Conservation (phyloP, 2,329 filamentous ascomycete species). For the Hypoxylon sp. region DNA sequence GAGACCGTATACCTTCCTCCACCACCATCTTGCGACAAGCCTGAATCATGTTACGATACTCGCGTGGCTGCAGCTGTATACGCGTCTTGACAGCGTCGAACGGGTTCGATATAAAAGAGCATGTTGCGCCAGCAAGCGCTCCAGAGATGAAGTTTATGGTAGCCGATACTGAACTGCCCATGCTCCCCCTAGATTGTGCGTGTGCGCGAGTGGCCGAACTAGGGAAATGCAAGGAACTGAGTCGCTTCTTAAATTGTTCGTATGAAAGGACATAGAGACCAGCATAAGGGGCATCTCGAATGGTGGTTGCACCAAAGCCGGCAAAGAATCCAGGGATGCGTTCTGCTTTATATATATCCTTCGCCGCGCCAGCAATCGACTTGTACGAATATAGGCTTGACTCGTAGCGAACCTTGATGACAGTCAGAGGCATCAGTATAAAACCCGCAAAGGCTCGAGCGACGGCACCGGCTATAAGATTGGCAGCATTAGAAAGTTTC, state of each 20-base stretch:
- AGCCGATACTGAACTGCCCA: conserved; percentile 65
- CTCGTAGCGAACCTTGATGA: conserved; percentile 97
- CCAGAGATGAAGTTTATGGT: conserved; percentile 90
- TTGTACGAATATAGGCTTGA: conserved; percentile 87
- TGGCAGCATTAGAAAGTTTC: conserved; percentile 85
- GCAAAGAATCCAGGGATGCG: conserved; percentile 90
- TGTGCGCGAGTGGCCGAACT: neutral
- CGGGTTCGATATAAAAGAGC: conserved; percentile 92
- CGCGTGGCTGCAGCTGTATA: conserved; percentile 87
- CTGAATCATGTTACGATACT: conserved; percentile 86
- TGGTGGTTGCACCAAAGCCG: conserved; percentile 92
- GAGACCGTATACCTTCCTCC: conserved; percentile 83
- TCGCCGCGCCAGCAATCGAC: conserved; percentile 79
- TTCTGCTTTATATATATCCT: conserved; percentile 80
- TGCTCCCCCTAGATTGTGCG: conserved; percentile 36
- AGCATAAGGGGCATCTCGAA: conserved; percentile 96
- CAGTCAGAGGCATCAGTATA: conserved; percentile 93
- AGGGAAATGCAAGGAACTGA: conserved; percentile 60
- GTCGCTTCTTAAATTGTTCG: conserved; percentile 81
- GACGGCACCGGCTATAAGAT: conserved; percentile 85
- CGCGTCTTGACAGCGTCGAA: conserved; percentile 98
- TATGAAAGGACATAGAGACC: conserved; percentile 96
- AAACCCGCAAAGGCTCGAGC: conserved; percentile 91
- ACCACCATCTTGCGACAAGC: conserved; percentile 82
- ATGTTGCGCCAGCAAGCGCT: conserved; percentile 82